Percentiles rank a stretch among this genome's conserved stretches.
Conservation (phyloP, 192 early-diverging fungal species). For the Geranomyces michiganensis region DNA sequence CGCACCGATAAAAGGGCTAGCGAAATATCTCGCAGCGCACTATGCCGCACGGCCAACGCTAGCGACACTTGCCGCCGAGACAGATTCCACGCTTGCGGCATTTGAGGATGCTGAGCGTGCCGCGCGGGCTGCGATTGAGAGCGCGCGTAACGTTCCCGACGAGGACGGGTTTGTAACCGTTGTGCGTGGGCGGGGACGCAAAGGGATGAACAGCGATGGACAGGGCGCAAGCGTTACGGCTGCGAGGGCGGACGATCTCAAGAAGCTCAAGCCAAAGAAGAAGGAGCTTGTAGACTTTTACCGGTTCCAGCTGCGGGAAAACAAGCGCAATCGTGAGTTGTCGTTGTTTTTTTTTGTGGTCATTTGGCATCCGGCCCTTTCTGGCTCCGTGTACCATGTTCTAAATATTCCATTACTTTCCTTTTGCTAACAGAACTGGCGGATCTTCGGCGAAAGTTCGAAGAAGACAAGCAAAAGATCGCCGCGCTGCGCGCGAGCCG, state of each 20-base stretch:
- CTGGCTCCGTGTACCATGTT: not conserved
- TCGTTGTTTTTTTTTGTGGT: not conserved
- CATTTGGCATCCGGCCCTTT: not conserved
- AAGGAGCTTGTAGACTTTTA: slow-evolving; percentile 89
- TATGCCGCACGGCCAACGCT: slow-evolving; percentile 40
- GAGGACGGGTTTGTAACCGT: slow-evolving; percentile 93
- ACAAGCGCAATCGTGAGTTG: slow-evolving; percentile 78
- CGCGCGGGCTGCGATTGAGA: slow-evolving; percentile 63
- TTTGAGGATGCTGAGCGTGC: slow-evolving; percentile 79
- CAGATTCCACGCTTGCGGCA: slow-evolving; percentile 74
- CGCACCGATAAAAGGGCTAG: slow-evolving; percentile 33
- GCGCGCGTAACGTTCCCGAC: slow-evolving; percentile 78
- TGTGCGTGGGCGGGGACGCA: slow-evolving; percentile 60
- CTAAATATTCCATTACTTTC: too few relatives aligned
- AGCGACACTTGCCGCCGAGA: slow-evolving; percentile 60
- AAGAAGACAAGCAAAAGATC: slow-evolving; percentile 88
- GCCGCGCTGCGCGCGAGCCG: slow-evolving; percentile 74
- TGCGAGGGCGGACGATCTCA: slow-evolving; percentile 53
- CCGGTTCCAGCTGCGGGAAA: slow-evolving; percentile 92
- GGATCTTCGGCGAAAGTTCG: slow-evolving; percentile 88
- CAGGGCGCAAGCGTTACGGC: slow-evolving; percentile 62
- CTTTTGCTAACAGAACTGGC: slow-evolving; percentile 67
- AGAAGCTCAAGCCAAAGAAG: slow-evolving; percentile 73
- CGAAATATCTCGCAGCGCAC: slow-evolving; percentile 28
- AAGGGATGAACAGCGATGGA: slow-evolving; percentile 73